These are phyloP conservation scores for Clausena lansium DNA, from an alignment of 345 rosid genomes.

Conservation along the genomic window DNA sequence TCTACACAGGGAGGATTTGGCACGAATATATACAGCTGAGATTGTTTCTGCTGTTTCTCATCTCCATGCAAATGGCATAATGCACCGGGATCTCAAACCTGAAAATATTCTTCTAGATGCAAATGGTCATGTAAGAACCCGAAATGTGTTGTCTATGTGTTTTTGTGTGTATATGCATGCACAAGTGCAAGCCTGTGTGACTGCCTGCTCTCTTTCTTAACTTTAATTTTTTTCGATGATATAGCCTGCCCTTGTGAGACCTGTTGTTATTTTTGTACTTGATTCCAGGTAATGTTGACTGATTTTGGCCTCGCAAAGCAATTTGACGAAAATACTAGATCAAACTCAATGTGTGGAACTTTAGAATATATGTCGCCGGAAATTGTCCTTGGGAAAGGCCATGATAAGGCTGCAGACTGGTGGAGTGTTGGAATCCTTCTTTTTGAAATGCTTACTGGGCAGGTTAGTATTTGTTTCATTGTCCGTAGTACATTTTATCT, in stretches of 20 bases:
- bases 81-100: constrained; percentile 52
- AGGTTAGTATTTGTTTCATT: constrained; percentile 23
- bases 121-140: constrained; percentile 37
- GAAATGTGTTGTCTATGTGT: not conserved
- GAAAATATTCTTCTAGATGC: constrained; percentile 42
- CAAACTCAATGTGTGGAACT: constrained; percentile 56
- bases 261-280: not conserved
- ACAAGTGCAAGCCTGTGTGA: not conserved
- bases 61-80: constrained; percentile 42
- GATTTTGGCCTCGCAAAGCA: constrained; percentile 54
- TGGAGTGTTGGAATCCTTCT: constrained; percentile 48
- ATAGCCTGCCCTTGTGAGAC: not conserved
- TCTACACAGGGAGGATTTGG: constrained; percentile 40
- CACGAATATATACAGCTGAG: constrained; percentile 46
- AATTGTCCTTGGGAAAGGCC: constrained; percentile 46
- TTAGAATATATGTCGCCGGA: constrained; percentile 55
- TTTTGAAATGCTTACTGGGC: constrained; percentile 48
- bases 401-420: constrained; percentile 52
- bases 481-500: not conserved
- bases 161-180: not conserved
- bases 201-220: not conserved
- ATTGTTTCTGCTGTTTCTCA: constrained; percentile 45
- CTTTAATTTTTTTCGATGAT: not conserved
- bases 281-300: constrained; percentile 43
- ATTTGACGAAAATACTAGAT: constrained; percentile 42